Base-by-base conservation (phyloP, 305 asterid genomes). In the Fraxinus greggii region DNA sequence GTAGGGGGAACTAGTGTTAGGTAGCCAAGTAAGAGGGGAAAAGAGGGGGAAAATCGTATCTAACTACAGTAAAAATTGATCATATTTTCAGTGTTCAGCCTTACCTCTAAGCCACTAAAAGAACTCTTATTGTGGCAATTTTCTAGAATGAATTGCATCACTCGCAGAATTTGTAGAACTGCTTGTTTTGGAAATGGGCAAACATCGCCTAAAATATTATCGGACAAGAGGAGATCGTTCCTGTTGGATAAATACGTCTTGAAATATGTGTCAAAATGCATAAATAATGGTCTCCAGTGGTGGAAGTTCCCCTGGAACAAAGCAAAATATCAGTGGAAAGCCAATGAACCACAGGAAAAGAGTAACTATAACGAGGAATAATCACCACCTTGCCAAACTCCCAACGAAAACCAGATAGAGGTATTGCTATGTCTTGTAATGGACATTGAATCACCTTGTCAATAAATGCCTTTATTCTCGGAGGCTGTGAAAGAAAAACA, bases 381-480 rank as follows among this genome's bases (percentile, higher is more conserved):
- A 77, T n/a, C 38, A 79, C 80, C 77, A 94, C 99, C 99, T 95
- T 95, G 87, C 97, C 97, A 81, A 89, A 94, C 87, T 95, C 99
- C 99, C 98, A 95, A 40, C 81, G 91, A 86, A 95, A 95, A 69
- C 98, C 98, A 80, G 97, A 93, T 36, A 95, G 97, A 40, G 98
- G 98, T 82, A 92, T 94, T 48, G 97, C 98, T 86, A 94, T 90
- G 86, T 95, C 99, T 86, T 93, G 98, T 86, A 95, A 89, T 35
- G 99, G 99, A 83, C 97, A 94, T 81, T 95, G 98, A 81, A 95
- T 94, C 85, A 93, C 99, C 95, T 94, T 94, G 83, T 95, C 99
- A 21, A 92, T 90, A 84, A 95, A 94, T 76, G 91, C 90, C 87
- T 95, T 95, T 88, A 95, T 87, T 81, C 81, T 91, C 31, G 93